These are phyloP conservation scores for Eucommia ulmoides DNA, from an alignment of 257 asterid species.

Conservation along the genomic window DNA sequence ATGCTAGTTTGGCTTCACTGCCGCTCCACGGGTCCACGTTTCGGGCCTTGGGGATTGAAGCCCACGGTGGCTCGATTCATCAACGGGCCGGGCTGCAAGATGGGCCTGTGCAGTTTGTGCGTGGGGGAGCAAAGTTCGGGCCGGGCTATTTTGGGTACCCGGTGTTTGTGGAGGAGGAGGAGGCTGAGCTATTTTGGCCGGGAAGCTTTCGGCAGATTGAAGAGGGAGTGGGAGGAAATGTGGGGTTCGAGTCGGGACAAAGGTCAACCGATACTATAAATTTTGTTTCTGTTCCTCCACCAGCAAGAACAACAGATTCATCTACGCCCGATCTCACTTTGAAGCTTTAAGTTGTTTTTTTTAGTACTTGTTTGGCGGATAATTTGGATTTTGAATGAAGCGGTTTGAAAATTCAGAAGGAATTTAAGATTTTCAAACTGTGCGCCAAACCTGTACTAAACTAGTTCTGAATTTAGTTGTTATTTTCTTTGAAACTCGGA, in stretches of 20 bases:
- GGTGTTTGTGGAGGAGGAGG: conserved; percentile 42
- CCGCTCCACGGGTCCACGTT: conserved; percentile 67
- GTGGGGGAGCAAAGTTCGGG: conserved; percentile 56
- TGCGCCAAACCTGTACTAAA: too few species aligned
- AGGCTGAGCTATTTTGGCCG: conserved; percentile 66
- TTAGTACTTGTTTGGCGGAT: too few species aligned
- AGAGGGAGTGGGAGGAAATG: conserved; percentile 20
- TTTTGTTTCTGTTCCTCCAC: conserved; percentile 29
- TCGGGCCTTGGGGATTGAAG: conserved; percentile 68
- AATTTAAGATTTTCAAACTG: too few species aligned
- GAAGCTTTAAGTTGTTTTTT: conserved; percentile 50
- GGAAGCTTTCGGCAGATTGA: conserved; percentile 71
- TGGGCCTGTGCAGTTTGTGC: conserved; percentile 19
- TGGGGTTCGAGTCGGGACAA: conserved; percentile 25
- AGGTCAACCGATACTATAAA: conserved; percentile 23
- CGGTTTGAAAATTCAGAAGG: too few species aligned
- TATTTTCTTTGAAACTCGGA: too few species aligned
- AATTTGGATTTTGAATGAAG: too few species aligned
- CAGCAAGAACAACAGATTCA: conserved; percentile 34
- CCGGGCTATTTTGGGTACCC: conserved; percentile 58
- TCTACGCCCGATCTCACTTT: conserved; percentile 68
- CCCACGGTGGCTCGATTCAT: conserved; percentile 62
- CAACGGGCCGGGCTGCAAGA: conserved; percentile 28
- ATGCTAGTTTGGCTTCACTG: conserved; percentile 73
- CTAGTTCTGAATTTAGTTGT: too few species aligned